phyloP scores from a whole-genome alignment of 169 alveolate genomes.

The Theileria luwenshuni region DNA sequence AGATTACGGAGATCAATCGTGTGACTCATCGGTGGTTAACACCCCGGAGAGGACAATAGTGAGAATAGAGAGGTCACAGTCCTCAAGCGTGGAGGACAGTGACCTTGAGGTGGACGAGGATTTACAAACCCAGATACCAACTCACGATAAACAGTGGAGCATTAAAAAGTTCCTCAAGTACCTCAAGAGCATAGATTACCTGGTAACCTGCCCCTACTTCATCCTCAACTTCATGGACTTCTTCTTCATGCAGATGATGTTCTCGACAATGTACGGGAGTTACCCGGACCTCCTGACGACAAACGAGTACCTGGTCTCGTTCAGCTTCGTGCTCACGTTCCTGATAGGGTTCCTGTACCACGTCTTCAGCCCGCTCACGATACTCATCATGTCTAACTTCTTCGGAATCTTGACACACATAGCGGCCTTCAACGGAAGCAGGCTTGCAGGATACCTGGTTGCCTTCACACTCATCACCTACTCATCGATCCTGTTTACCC shows the following conservation, averaged over 20 bases:
- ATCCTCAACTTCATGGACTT: conserved; percentile 55
- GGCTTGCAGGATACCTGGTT: conserved; percentile 40
- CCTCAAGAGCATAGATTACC: conserved; percentile 16
- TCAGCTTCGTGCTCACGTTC: conserved; percentile 36
- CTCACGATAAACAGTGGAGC: conserved; percentile 20
- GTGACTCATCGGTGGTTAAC: background rate
- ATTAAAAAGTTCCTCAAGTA: conserved; percentile 17
- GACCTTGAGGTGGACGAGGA: conserved; percentile 22
- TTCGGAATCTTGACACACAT: conserved; percentile 51
- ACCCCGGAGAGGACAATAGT: background rate
- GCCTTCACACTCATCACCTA: conserved; percentile 34
- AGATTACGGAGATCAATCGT: background rate
- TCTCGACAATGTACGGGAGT: conserved; percentile 32
- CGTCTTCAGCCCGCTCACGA: conserved; percentile 38
- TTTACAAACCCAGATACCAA: conserved; percentile 3
- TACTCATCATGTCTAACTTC: conserved; percentile 30
- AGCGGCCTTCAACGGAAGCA: conserved; percentile 9
- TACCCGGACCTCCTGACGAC: conserved; percentile 17
- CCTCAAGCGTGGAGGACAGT: background rate
- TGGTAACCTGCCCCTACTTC: conserved; percentile 33
- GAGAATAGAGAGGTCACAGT: background rate
- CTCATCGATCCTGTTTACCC: conserved; percentile 46
- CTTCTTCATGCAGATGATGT: conserved; percentile 48
- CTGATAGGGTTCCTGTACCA: conserved; percentile 43
- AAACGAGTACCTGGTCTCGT: conserved; percentile 54